A percentile compares a stretch with the other conserved stretches of the same genome.
phyloP scores from a whole-genome alignment of 2,329 filamentous ascomycete genomes.

The Fusarium sp. region DNA sequence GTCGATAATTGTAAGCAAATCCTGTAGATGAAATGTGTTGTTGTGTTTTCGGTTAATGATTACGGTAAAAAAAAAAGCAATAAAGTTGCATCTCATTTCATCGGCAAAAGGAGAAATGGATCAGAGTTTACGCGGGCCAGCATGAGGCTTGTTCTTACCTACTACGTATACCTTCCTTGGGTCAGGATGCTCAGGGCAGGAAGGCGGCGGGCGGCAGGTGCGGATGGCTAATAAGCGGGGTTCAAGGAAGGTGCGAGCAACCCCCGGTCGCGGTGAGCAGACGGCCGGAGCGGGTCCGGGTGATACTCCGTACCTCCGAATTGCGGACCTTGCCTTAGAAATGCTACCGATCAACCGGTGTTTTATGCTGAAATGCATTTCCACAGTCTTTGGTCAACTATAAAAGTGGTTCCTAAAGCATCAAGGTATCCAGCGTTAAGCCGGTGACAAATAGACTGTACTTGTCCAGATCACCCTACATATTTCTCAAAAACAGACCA shows the following conservation, averaged over 20 bases:
- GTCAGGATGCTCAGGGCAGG: constrained; percentile 13
- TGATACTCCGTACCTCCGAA: constrained; percentile 15
- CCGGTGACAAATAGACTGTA: background rate
- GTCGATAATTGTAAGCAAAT: background rate
- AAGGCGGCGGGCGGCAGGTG: background rate
- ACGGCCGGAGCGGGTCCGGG: constrained; percentile 33
- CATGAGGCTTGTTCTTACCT: background rate
- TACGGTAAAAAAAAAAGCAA: constrained; percentile 5
- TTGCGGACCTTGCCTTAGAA: background rate
- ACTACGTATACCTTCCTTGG: constrained; percentile 1
- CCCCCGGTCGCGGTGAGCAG: constrained; percentile 31
- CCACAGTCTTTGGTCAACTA: too few relatives aligned
- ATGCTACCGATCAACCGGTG: background rate
- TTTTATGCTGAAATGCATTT: background rate
- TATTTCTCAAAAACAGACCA: constrained; percentile 1
- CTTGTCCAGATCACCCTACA: background rate
- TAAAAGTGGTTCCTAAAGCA: background rate
- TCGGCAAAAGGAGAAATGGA: constrained; percentile 10
- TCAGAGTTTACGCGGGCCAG: background rate
- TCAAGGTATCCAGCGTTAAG: constrained; percentile 10
- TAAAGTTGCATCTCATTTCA: constrained; percentile 4
- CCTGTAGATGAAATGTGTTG: background rate
- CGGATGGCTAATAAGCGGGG: constrained; percentile 29
- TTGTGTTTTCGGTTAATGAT: background rate
- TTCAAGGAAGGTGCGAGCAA: constrained; percentile 25